Evolutionary conservation across 1,284 basidiomycete genomes (phyloP).

Genomic region (Neolentinus lepideus): DNA sequence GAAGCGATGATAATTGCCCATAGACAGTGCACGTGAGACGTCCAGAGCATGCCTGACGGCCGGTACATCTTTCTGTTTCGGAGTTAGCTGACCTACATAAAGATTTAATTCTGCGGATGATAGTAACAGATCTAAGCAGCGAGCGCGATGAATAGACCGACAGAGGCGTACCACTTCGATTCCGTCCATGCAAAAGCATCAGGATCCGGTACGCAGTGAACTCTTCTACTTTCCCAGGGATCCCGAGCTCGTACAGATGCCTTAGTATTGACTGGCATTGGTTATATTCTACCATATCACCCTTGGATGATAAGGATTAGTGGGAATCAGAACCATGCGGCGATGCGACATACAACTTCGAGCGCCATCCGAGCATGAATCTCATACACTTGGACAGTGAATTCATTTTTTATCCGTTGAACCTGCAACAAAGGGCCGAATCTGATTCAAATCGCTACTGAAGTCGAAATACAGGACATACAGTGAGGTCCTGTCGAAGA

Average conservation of each 20-base stretch:
- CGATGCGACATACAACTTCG: conserved; percentile 63
- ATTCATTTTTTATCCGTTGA: conserved; percentile 99
- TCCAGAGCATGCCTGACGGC: conserved; percentile 86
- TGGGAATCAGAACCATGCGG: not conserved
- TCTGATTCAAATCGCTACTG: conserved; percentile 11
- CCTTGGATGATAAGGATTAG: conserved; percentile 38
- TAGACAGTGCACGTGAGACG: conserved; percentile 84
- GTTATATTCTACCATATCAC: conserved; percentile 98
- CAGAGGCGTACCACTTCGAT: conserved; percentile 73
- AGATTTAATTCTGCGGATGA: conserved; percentile 78
- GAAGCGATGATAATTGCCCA: conserved; percentile 91
- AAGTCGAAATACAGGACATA: conserved; percentile 34
- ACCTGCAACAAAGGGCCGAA: conserved; percentile 49
- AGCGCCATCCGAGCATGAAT: conserved; percentile 97
- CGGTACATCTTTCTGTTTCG: conserved; percentile 73
- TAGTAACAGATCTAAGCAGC: conserved; percentile 6
- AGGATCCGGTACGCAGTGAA: conserved; percentile 98
- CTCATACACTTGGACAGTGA: conserved; percentile 97
- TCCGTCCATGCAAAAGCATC: conserved; percentile 91
- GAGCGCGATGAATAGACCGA: conserved; percentile 4
- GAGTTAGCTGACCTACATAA: conserved; percentile 92
- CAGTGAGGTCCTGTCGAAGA: conserved; percentile 94
- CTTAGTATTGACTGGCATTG: conserved; percentile 93
- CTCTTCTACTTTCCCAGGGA: conserved; percentile 88
- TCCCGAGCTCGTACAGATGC: conserved; percentile 87